A percentile compares a stretch with the other conserved stretches of the same genome.
phyloP scores from a whole-genome alignment of 1,139 yeast species.

The Geotrichum phurueaensis region DNA sequence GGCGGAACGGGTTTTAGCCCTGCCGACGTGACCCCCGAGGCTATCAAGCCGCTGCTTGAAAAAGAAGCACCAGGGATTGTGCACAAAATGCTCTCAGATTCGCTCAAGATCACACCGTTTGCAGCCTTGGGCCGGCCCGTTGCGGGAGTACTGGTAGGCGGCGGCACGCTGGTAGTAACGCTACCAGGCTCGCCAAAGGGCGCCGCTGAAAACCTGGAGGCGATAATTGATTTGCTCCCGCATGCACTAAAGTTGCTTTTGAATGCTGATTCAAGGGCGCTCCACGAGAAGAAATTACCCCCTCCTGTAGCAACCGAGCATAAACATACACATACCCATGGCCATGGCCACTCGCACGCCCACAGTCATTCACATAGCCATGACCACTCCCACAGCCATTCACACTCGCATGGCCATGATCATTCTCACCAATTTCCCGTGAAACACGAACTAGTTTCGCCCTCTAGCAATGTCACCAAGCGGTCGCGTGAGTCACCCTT shows the following conservation, averaged over 20 bases:
- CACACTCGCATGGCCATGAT: slow-evolving; percentile 19
- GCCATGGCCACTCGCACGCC: slow-evolving; percentile 22
- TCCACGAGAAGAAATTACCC: slow-evolving; percentile 29
- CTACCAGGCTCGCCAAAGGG: slow-evolving; percentile 49
- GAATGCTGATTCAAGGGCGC: slow-evolving; percentile 35
- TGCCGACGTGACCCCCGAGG: slow-evolving; percentile 47
- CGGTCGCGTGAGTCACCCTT: slow-evolving; percentile 45
- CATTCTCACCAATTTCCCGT: slow-evolving; percentile 16
- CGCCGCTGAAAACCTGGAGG: slow-evolving; percentile 40
- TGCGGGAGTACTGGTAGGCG: slow-evolving; percentile 39
- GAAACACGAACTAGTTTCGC: slow-evolving; percentile 1
- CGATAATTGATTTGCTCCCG: slow-evolving; percentile 36
- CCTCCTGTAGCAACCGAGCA: not conserved
- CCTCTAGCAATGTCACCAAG: slow-evolving; percentile 29
- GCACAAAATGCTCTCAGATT: slow-evolving; percentile 41
- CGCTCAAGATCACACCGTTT: slow-evolving; percentile 40
- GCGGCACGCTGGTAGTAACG: slow-evolving; percentile 37
- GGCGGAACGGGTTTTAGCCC: slow-evolving; percentile 49
- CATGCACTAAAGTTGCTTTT: slow-evolving; percentile 41
- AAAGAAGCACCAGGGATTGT: slow-evolving; percentile 45
- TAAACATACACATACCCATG: slow-evolving; percentile 19
- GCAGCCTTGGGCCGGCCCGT: slow-evolving; percentile 46
- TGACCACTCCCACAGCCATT: slow-evolving; percentile 20
- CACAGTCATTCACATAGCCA: slow-evolving; percentile 22
- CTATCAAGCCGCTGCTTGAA: slow-evolving; percentile 39